Conservation (phyloP, 106 monocot species). For the Phalaenopsis aphrodite region DNA sequence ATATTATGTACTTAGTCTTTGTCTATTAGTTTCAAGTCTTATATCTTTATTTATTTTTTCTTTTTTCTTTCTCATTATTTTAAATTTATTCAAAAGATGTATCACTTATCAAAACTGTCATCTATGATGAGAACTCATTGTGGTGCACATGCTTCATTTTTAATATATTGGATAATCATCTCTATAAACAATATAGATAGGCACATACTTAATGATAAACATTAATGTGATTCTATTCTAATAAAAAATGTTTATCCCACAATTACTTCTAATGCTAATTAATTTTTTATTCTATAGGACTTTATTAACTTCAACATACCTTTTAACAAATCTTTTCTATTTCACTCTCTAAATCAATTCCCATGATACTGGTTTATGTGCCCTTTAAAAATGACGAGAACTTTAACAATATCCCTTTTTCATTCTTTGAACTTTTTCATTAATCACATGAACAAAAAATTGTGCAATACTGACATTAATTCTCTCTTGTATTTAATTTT, state of each 20-base stretch:
- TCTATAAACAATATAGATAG: too few species aligned
- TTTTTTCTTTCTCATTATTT: background rate
- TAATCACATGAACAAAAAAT: too few species aligned
- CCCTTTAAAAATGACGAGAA: too few species aligned
- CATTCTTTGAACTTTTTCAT: too few species aligned
- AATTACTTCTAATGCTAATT: background rate
- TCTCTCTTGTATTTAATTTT: too few species aligned
- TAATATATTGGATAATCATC: background rate
- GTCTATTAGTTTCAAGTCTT: background rate
- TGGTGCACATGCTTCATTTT: background rate
- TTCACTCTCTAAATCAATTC: too few species aligned
- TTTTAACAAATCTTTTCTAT: too few species aligned
- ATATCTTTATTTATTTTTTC: background rate
- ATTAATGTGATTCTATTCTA: too few species aligned
- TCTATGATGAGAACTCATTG: background rate
- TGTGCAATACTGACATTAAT: too few species aligned
- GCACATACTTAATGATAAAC: too few species aligned
- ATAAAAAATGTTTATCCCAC: background rate
- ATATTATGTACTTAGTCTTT: background rate
- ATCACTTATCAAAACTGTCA: background rate
- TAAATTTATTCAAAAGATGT: background rate
- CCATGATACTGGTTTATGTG: too few species aligned
- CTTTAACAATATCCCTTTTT: too few species aligned
- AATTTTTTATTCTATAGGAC: background rate
- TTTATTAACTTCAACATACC: background rate